Evolutionary conservation across 2,329 filamentous ascomycete species (phyloP).

Genomic region (Monilinia fructigena): DNA sequence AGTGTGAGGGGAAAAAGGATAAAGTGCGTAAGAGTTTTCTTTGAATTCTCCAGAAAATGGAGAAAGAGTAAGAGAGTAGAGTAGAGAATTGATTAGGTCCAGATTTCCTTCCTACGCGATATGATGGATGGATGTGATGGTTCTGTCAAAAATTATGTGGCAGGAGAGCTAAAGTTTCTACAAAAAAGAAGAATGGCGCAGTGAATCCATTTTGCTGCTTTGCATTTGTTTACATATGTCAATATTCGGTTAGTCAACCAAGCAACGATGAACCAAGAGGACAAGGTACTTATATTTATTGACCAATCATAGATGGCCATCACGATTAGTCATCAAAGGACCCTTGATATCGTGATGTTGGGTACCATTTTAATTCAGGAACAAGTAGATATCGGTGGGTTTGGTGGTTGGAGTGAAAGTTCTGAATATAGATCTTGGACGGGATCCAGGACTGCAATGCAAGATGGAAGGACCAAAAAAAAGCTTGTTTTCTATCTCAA

Average conservation of each 20-base stretch:
- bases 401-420: constrained; percentile 14
- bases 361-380: constrained; percentile 6
- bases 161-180: constrained; percentile 21
- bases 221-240: constrained; percentile 19
- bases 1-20: constrained; percentile 9
- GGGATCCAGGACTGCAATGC: too few relatives aligned
- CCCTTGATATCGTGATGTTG: background rate
- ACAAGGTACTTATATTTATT: background rate
- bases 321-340: background rate
- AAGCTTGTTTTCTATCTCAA: constrained; percentile 10
- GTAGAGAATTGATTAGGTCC: constrained; percentile 3
- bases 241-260: constrained; percentile 1
- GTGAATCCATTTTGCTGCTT: constrained; percentile 10
- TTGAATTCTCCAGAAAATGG: constrained; percentile 11
- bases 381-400: background rate
- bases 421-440: background rate
- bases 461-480: background rate
- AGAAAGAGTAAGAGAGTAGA: background rate
- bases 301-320: background rate
- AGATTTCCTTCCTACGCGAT: constrained; percentile 19
- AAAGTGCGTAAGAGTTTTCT: constrained; percentile 14
- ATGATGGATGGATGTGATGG: constrained; percentile 5
- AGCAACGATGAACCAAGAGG: constrained; percentile 9
- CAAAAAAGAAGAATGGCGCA: constrained; percentile 23
- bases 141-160: constrained; percentile 15